Conservation (phyloP, 192 early-diverging fungal genomes). For the Haplosporangium gracile region DNA sequence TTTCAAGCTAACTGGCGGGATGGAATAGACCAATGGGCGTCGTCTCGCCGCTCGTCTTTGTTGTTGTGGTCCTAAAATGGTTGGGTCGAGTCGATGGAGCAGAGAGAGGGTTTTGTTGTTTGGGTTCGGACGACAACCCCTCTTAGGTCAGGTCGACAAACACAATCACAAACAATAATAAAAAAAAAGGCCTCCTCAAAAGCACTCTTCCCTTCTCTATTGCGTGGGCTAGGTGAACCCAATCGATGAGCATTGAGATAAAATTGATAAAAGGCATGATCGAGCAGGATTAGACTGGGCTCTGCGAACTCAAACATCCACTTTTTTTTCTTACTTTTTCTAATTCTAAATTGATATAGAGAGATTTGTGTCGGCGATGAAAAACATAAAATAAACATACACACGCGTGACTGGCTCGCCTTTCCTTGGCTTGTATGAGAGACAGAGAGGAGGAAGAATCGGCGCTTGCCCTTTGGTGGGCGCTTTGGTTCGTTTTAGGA, state of each 20-base stretch:
- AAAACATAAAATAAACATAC: neutral
- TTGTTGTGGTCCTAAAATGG: neutral
- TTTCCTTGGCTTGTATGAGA: neutral
- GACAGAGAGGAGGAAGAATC: neutral
- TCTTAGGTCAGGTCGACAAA: neutral
- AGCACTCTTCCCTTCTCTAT: too few relatives aligned
- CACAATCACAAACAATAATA: too few relatives aligned
- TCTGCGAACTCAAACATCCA: slow-evolving; percentile 2
- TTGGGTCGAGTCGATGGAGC: neutral
- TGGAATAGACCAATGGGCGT: slow-evolving; percentile 3
- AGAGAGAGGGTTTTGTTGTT: neutral
- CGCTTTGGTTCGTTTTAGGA: neutral
- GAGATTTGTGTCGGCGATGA: neutral
- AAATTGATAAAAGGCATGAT: slow-evolving; percentile 22
- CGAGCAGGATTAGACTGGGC: slow-evolving; percentile 5
- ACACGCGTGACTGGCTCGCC: neutral
- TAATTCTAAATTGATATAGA: neutral
- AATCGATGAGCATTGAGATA: slow-evolving; percentile 10
- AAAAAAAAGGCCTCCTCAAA: too few relatives aligned
- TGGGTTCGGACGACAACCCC: neutral
- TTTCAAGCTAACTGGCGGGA: neutral
- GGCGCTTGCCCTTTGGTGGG: neutral
- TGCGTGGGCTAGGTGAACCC: neutral
- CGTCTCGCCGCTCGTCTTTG: neutral
- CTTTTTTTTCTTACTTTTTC: neutral